These are phyloP conservation scores for Naganishia albida DNA, from an alignment of 1,284 basidiomycete species.

Conservation along the genomic window DNA sequence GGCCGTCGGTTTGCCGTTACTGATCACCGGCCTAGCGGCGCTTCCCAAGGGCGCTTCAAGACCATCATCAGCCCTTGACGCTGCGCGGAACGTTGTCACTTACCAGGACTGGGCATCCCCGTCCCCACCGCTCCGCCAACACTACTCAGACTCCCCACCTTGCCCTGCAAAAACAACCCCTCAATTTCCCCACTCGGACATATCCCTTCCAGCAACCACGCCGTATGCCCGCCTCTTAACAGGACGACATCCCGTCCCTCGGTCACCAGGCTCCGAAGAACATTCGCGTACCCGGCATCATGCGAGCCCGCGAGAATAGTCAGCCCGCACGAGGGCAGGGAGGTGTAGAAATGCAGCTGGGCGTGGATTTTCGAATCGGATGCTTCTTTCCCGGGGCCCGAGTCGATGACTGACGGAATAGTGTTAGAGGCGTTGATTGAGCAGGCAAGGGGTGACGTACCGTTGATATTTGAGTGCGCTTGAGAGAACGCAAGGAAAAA, in stretches of 20 bases:
- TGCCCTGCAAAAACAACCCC: slow-evolving; percentile 65
- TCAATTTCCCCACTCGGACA: slow-evolving; percentile 63
- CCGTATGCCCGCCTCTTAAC: slow-evolving; percentile 60
- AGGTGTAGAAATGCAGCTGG: slow-evolving; percentile 70
- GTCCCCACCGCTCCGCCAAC: slow-evolving; percentile 20
- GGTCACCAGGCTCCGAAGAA: slow-evolving; percentile 61
- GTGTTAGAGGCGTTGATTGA: slow-evolving; percentile 50
- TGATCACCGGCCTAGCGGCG: slow-evolving; percentile 9
- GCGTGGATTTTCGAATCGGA: slow-evolving; percentile 73
- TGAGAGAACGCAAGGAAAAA: slow-evolving; percentile 50
- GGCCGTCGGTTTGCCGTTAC: slow-evolving; percentile 6
- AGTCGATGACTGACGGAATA: slow-evolving; percentile 62
- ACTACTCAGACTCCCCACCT: slow-evolving; percentile 41
- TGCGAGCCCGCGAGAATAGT: slow-evolving; percentile 63
- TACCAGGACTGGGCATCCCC: slow-evolving; percentile 24
- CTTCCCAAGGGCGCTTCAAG: slow-evolving; percentile 7
- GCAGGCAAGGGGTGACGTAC: slow-evolving; percentile 33
- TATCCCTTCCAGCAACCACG: slow-evolving; percentile 58
- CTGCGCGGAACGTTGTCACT: not conserved
- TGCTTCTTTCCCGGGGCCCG: slow-evolving; percentile 66
- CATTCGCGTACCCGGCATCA: slow-evolving; percentile 68
- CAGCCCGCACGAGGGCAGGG: slow-evolving; percentile 70
- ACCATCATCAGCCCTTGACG: not conserved
- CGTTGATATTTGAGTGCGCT: slow-evolving; percentile 46
- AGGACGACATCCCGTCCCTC: slow-evolving; percentile 70